Evolutionary conservation across 2,329 filamentous ascomycete species (phyloP), one percentile per base, ranked within the genome.

Genomic region (Colletotrichum cordylinicola): DNA sequence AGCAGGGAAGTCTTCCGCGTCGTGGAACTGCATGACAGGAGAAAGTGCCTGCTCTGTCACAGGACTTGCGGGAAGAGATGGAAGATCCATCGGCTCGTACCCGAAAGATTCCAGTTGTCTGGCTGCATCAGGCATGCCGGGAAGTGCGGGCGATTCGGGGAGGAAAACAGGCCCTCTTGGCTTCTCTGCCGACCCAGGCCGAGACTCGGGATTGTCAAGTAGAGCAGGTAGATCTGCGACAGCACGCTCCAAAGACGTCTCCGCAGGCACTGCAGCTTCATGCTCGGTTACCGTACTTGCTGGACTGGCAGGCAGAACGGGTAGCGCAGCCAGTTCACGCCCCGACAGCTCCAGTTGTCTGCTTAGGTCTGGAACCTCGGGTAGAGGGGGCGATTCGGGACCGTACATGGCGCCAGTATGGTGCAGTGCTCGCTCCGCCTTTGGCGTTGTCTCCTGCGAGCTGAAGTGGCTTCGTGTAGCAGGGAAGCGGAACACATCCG

Each of bases 381-480:
- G 62, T 6, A 73, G 69, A 58, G 39, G 43, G 10, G 73, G 64
- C 8, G 73, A 64, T 15, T 39, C 33, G 6, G 56, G 62, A 18
- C 24, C 43, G 33, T 73, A 73, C 18, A 75, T 60, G 43, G 35
- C 73, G 27, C 70, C 58, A 21, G 43, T 31, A 12, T 75, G 35
- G 56, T 73, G 71, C 33, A 58, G 13, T 16, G 55, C 48, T 21
- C 70, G 37, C 21, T 87, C 88, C 6, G 93, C 93, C 76, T 91
- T 94, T 2, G 94, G 94, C 2, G 94, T 96, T 1, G 90, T 89
- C 80, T 95, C 91, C 78, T 92, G 87, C 8, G 93, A 94, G 60
- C 88, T 93, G 10, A 92, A 84, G 33, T 89, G 81, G 66, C 92
- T 90, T 10, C 85, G 80, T 12, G 82, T 80, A 6, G 24, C 13